Evolutionary conservation across 768 basidiomycete genomes (phyloP), one percentile per base, ranked within the genome.

Genomic region (Trametes sanguinea): DNA sequence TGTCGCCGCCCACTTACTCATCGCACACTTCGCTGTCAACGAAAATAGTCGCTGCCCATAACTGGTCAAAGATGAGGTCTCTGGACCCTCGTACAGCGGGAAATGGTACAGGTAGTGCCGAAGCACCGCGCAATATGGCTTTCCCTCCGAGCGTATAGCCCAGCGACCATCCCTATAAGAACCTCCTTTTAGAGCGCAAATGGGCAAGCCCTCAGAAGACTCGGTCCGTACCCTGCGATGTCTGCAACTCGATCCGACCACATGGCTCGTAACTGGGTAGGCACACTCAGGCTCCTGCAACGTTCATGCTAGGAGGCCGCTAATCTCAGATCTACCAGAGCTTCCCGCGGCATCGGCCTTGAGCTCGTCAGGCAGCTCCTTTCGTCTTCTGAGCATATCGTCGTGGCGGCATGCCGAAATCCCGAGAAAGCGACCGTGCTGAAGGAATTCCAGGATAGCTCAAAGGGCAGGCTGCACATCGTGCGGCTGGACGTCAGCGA

Each of bases 331-430:
- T 22, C 44, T 10, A 8, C 9, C 52, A 75, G 74, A 29, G 54
- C 71, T 2, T 72, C 71, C 11, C 71, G 72, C 6, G 72, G 73
- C 8, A 69, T 74, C 32, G 74, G 74, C 4, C 60, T 73, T 13
- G 73, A 72, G 63, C 47, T 69, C 32, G 67, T 68, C 9, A 60
- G 64, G 32, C 70, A 71, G 48, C 66, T 74, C 7, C 17, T 69
- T 37, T 17, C 48, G 4, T 61, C 67, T 1, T 60, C 69, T 1
- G 54, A 65, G 1, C 71, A 68, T 53, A 47, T 66, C 32, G 67
- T 76, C 44, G 69, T 76, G 51, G 75, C 74, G 0, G 66, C 73
- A 7, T 74, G 71, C 57, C 68, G 73, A 2, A 71, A 64, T 33
- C 72, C 73, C 2, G 58, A 64, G 29, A 48, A 37, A 3, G 72